Evolutionary conservation across 2,329 filamentous ascomycete genomes (phyloP).

Genomic region (Trichophyton mentagrophytes): DNA sequence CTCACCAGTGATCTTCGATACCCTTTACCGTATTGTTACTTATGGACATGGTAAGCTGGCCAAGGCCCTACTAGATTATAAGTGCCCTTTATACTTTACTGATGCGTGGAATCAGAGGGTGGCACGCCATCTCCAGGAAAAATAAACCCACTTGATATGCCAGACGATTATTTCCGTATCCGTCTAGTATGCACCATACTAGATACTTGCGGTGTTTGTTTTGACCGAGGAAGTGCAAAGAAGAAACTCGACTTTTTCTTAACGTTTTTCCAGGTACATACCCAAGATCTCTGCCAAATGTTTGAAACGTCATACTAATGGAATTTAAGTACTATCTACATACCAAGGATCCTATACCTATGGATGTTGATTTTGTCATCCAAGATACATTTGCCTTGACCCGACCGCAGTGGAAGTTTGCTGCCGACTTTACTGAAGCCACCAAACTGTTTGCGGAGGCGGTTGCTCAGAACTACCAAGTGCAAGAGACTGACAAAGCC

Average conservation of each 20-base stretch:
- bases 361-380: constrained; percentile 95
- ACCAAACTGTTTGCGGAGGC: constrained; percentile 71
- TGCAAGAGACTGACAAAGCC: constrained; percentile 55
- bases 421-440: constrained; percentile 69
- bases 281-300: not conserved
- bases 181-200: constrained; percentile 78
- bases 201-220: constrained; percentile 93
- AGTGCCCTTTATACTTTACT: not conserved
- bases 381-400: constrained; percentile 80
- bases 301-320: not conserved
- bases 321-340: constrained; percentile 69
- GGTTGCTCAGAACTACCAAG: constrained; percentile 81
- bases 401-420: constrained; percentile 84
- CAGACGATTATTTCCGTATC: constrained; percentile 93
- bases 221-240: constrained; percentile 80
- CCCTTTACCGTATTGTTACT: constrained; percentile 83
- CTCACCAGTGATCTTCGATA: constrained; percentile 88
- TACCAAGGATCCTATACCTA: constrained; percentile 76
- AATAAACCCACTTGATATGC: constrained; percentile 66
- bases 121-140: constrained; percentile 70
- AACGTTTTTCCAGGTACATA: constrained; percentile 68
- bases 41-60: constrained; percentile 59
- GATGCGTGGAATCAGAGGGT: constrained; percentile 36
- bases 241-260: constrained; percentile 98
- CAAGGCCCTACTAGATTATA: not conserved